Conservation (phyloP, 2,329 filamentous ascomycete genomes). For the Malbranchea cinnamomea region DNA sequence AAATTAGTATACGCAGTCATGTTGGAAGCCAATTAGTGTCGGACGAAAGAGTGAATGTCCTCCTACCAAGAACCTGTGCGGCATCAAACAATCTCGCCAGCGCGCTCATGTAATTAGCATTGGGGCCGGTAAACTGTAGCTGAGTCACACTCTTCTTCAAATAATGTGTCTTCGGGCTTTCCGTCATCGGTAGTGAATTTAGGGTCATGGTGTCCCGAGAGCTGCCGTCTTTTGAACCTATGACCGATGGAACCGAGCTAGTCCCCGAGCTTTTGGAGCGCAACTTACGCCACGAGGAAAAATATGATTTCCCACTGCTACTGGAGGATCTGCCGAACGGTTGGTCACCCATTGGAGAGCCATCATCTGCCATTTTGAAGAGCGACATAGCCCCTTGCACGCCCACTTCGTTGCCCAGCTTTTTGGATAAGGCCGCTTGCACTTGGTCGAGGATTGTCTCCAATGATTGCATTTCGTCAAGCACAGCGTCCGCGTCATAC, state of each 20-base stretch:
- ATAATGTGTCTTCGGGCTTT: constrained; percentile 44
- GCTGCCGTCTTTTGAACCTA: constrained; percentile 29
- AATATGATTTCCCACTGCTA: constrained; percentile 57
- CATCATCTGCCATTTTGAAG: constrained; percentile 52
- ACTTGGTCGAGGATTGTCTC: constrained; percentile 78
- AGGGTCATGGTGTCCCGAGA: constrained; percentile 53
- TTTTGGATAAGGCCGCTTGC: constrained; percentile 60
- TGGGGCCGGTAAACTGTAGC: constrained; percentile 63
- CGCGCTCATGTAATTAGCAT: constrained; percentile 81
- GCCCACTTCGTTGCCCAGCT: constrained; percentile 85
- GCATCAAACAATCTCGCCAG: constrained; percentile 85
- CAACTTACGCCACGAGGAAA: constrained; percentile 80
- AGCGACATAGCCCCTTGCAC: constrained; percentile 56
- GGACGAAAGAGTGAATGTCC: constrained; percentile 5
- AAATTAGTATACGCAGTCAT: constrained; percentile 6
- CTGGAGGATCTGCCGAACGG: constrained; percentile 38
- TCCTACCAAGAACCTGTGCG: constrained; percentile 77
- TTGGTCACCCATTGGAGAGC: constrained; percentile 21
- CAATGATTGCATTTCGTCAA: constrained; percentile 86
- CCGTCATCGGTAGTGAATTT: constrained; percentile 65
- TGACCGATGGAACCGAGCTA: constrained; percentile 15
- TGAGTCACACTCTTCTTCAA: constrained; percentile 55
- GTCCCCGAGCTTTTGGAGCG: constrained; percentile 74
- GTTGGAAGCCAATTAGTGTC: constrained; percentile 11
- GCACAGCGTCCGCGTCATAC: constrained; percentile 75